Evolutionary conservation across 495 filamentous ascomycete genomes (phyloP).

Genomic region (Trichoderma erinaceum): DNA sequence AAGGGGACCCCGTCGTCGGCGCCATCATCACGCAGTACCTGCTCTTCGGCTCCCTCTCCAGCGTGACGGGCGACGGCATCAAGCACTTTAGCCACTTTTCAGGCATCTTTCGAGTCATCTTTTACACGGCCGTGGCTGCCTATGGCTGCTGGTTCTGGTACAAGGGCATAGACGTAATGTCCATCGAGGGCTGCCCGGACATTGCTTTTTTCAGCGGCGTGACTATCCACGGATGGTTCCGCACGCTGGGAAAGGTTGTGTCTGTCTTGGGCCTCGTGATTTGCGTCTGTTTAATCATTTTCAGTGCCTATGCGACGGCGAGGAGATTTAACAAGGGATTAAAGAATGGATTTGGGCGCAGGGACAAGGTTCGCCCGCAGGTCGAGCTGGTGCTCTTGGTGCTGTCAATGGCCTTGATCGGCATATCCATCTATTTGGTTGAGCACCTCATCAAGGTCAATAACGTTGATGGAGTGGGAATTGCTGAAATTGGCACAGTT

Average conservation of each 20-base stretch:
- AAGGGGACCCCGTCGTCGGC: conserved; percentile 11
- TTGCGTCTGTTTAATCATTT: conserved; percentile 13
- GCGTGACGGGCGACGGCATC: conserved; percentile 18
- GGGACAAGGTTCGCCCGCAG: conserved; percentile 16
- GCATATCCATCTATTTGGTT: conserved; percentile 18
- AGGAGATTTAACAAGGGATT: neutral
- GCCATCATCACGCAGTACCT: conserved; percentile 20
- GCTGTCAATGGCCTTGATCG: conserved; percentile 19
- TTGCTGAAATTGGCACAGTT: conserved; percentile 17
- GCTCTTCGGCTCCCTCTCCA: conserved; percentile 20
- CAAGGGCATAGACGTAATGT: conserved; percentile 17
- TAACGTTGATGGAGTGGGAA: neutral
- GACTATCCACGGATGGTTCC: conserved; percentile 21
- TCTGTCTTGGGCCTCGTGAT: conserved; percentile 15
- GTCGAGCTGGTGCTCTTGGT: conserved; percentile 20
- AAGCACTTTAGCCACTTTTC: conserved; percentile 17
- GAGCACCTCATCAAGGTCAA: conserved; percentile 21
- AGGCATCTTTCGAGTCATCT: conserved; percentile 16
- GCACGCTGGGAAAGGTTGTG: conserved; percentile 19
- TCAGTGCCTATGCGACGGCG: neutral
- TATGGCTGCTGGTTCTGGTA: conserved; percentile 25
- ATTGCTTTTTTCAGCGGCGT: conserved; percentile 19
- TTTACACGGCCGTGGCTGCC: conserved; percentile 21
- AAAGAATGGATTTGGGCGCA: neutral
- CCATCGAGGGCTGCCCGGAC: conserved; percentile 4